Evolutionary conservation across 306 rosid species (phyloP).

Genomic region (Cicer yamashitae): DNA sequence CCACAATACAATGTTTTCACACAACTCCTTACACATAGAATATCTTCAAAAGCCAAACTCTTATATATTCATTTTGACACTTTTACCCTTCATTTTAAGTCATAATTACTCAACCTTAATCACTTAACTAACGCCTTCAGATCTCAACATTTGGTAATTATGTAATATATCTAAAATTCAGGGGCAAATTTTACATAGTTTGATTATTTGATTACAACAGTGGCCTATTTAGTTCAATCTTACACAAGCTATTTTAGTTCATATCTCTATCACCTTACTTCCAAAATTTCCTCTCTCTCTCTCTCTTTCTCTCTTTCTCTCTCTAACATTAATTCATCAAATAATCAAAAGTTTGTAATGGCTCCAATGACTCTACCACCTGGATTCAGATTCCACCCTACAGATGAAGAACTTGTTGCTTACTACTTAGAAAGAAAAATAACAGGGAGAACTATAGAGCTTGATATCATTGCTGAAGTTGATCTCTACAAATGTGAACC

Average conservation of each 20-base stretch:
- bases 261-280: conserved; percentile 31
- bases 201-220: conserved; percentile 52
- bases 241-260: conserved; percentile 53
- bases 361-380: conserved; percentile 98
- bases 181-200: conserved; percentile 37
- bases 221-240: conserved; percentile 72
- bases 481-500: conserved; percentile 97
- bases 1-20: conserved; percentile 63
- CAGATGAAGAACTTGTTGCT: conserved; percentile 96
- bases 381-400: conserved; percentile 97
- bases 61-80: neutral
- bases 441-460: conserved; percentile 88
- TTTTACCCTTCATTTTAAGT: conserved; percentile 33
- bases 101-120: conserved; percentile 34
- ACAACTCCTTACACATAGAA: conserved; percentile 68
- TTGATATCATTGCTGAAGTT: conserved; percentile 91
- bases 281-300: conserved; percentile 30
- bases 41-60: conserved; percentile 64
- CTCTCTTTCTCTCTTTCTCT: conserved; percentile 38
- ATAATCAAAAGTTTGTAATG: conserved; percentile 48
- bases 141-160: neutral
- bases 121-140: neutral
- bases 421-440: conserved; percentile 87
- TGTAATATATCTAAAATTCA: conserved; percentile 35
- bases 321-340: neutral